A percentile compares a stretch with the other conserved stretches of the same genome.
phyloP scores from a whole-genome alignment of 768 basidiomycete genomes.

The Hydnomerulius pinastri region DNA sequence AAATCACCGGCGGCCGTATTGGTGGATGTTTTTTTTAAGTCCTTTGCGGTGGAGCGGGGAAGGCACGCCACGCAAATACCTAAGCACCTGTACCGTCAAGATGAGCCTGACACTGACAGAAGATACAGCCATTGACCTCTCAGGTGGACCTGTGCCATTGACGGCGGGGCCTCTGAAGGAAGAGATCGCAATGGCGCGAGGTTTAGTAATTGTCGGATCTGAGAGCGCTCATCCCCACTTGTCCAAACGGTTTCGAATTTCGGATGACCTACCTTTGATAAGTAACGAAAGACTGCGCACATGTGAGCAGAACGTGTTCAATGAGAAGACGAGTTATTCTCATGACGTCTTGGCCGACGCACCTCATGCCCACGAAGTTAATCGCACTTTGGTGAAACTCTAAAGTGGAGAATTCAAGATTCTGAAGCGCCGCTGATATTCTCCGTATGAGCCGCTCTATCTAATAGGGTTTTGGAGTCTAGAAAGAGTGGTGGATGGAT shows the following conservation, averaged over 20 bases:
- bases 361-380: constrained; percentile 19
- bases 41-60: no score
- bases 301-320: background rate
- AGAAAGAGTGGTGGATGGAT: constrained; percentile 7
- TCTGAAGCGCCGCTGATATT: constrained; percentile 5
- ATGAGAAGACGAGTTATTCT: constrained; percentile 3
- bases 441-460: constrained; percentile 17
- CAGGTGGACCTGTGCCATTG: no score
- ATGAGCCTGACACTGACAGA: no score
- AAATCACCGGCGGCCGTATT: background rate
- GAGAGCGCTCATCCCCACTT: background rate
- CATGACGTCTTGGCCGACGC: constrained; percentile 3
- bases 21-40: background rate
- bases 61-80: no score
- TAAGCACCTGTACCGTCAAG: no score
- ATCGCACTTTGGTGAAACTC: constrained; percentile 14
- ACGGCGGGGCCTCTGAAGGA: no score
- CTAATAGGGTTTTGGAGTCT: constrained; percentile 5
- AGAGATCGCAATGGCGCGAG: no score
- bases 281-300: background rate
- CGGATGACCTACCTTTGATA: no score
- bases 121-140: no score
- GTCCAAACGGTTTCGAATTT: background rate
- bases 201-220: background rate
- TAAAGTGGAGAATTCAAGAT: constrained; percentile 8